Percentiles rank a stretch among this genome's conserved stretches.
phyloP scores from a whole-genome alignment of 345 rosid species.

The Conringia planisiliqua region DNA sequence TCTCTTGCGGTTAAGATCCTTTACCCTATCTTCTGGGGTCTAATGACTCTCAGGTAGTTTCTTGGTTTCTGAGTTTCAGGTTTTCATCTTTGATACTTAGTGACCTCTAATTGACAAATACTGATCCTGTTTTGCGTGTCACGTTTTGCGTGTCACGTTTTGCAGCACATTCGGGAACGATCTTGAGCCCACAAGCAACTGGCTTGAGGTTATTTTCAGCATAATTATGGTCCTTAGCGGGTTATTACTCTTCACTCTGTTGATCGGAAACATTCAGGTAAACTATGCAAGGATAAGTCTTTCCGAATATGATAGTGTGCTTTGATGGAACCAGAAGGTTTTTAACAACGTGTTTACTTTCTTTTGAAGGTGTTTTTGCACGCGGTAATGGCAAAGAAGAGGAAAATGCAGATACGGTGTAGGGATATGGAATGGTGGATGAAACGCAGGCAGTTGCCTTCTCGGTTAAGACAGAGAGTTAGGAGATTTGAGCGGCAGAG shows the following conservation, averaged over 20 bases:
- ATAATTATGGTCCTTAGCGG: slow-evolving; percentile 75
- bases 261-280: slow-evolving; percentile 90
- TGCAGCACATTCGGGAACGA: slow-evolving; percentile 80
- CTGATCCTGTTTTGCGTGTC: neutral
- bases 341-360: neutral
- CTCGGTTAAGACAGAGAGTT: slow-evolving; percentile 67
- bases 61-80: neutral
- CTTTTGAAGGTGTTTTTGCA: slow-evolving; percentile 60
- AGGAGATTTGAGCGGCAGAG: slow-evolving; percentile 70
- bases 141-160: slow-evolving; percentile 24
- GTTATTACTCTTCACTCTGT: slow-evolving; percentile 71
- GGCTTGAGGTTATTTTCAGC: slow-evolving; percentile 75
- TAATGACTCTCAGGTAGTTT: slow-evolving; percentile 77
- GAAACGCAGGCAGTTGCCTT: slow-evolving; percentile 86
- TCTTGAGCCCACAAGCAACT: slow-evolving; percentile 78
- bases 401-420: slow-evolving; percentile 73
- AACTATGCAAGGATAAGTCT: slow-evolving; percentile 7
- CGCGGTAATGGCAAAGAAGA: slow-evolving; percentile 72
- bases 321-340: slow-evolving; percentile 5
- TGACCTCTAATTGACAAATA: neutral
- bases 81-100: neutral
- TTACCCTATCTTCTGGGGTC: slow-evolving; percentile 91
- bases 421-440: slow-evolving; percentile 95
- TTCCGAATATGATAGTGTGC: neutral
- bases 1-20: slow-evolving; percentile 75